Evolutionary conservation across 495 filamentous ascomycete genomes (phyloP).

Genomic region (Apiosordaria backusii): DNA sequence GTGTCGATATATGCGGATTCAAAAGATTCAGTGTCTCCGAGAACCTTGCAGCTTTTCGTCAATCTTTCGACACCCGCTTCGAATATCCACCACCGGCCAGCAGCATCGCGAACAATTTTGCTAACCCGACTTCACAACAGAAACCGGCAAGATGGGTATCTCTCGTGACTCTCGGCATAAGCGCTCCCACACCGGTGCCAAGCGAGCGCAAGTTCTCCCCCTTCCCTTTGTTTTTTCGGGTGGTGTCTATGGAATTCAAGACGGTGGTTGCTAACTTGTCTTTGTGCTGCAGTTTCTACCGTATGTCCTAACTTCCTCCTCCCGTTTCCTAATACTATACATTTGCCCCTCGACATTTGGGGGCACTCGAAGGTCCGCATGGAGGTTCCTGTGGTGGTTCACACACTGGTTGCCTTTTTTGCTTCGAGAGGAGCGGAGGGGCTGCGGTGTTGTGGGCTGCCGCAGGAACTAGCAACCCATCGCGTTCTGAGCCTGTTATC

Average conservation of each 20-base stretch:
- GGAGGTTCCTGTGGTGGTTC: constrained; percentile 21
- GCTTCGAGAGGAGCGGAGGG: constrained; percentile 9
- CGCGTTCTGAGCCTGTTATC: constrained; percentile 62
- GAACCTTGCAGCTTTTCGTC: background rate
- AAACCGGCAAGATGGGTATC: constrained; percentile 83
- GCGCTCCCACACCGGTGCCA: constrained; percentile 94
- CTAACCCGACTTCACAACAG: constrained; percentile 26
- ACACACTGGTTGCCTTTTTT: constrained; percentile 2
- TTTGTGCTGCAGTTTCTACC: constrained; percentile 33
- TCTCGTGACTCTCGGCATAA: constrained; percentile 99
- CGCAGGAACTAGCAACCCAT: constrained; percentile 28
- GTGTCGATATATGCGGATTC: constrained; percentile 5
- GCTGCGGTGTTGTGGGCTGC: constrained; percentile 22
- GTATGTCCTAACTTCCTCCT: constrained; percentile 30
- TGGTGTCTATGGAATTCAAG: background rate
- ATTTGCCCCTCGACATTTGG: constrained; percentile 17
- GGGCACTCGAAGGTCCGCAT: constrained; percentile 54
- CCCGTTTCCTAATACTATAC: constrained; percentile 16
- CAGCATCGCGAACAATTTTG: constrained; percentile 9
- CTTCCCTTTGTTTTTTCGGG: constrained; percentile 4
- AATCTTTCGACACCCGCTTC: constrained; percentile 12
- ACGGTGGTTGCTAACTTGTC: constrained; percentile 21
- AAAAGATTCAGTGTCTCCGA: background rate
- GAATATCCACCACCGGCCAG: constrained; percentile 8
- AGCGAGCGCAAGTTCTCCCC: constrained; percentile 58